These are phyloP conservation scores for Geotrichum candidum DNA, from an alignment of 1,139 yeast species.

Conservation along the genomic window DNA sequence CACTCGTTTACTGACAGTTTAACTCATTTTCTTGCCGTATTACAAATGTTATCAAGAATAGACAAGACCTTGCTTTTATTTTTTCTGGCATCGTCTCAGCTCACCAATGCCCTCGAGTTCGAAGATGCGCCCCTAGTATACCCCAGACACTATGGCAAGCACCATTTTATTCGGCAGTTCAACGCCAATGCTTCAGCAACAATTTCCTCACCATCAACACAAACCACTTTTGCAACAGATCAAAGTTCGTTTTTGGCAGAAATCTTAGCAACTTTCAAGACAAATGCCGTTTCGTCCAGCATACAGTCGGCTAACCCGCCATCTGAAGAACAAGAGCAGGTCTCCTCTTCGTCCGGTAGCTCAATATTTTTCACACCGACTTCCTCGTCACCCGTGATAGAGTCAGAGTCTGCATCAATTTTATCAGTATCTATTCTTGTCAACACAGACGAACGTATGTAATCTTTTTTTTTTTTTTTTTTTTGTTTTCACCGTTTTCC, in stretches of 20 bases:
- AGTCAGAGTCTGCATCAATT: neutral
- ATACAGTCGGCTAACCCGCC: neutral
- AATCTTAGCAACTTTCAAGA: neutral
- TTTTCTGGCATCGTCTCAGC: constrained; percentile 1
- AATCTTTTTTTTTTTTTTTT: too few species aligned
- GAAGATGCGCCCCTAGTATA: neutral
- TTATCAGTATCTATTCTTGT: neutral
- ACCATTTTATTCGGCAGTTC: neutral
- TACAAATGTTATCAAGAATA: neutral
- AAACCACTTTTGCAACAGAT: neutral
- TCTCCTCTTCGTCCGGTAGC: neutral
- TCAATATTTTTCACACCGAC: neutral
- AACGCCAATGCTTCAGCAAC: neutral
- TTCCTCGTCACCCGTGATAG: neutral
- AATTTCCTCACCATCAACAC: neutral
- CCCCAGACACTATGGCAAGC: neutral
- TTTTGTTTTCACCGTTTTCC: neutral
- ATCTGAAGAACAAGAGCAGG: neutral
- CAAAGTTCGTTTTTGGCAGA: neutral
- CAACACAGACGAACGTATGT: neutral
- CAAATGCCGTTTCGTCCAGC: neutral
- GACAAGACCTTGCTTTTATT: constrained; percentile 1
- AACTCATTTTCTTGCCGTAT: neutral
- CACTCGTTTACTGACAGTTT: neutral
- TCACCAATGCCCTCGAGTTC: neutral